A percentile compares a stretch with the other conserved stretches of the same genome.
Evolutionary conservation across 768 basidiomycete species (phyloP).

Genomic region (Agaricus subrufescens): DNA sequence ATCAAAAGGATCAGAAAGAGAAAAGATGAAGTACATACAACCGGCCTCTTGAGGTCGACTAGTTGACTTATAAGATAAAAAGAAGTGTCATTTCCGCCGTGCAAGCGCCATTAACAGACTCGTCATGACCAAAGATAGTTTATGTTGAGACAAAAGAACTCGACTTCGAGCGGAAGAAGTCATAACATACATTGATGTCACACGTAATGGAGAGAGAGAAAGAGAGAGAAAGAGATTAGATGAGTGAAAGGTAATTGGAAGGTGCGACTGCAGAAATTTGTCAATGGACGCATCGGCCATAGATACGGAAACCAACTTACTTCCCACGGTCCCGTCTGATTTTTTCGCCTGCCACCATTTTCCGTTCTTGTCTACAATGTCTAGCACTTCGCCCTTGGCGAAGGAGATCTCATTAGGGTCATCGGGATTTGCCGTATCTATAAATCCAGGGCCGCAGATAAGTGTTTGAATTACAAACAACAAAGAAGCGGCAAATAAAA

Average conservation of each 20-base stretch:
- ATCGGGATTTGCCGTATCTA: constrained; percentile 91
- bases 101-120: neutral
- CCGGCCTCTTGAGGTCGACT: neutral
- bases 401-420: constrained; percentile 98
- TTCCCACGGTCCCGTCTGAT: constrained; percentile 69
- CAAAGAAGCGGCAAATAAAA: constrained; percentile 13
- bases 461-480: constrained; percentile 10
- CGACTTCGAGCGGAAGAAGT: neutral
- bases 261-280: constrained; percentile 56
- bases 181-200: neutral
- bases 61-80: neutral
- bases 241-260: constrained; percentile 81
- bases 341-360: constrained; percentile 93
- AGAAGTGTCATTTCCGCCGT: neutral
- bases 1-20: neutral
- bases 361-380: constrained; percentile 88
- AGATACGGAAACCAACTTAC: constrained; percentile 40
- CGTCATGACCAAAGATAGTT: constrained; percentile 1
- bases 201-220: neutral
- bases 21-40: constrained; percentile 1
- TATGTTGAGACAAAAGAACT: neutral
- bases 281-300: constrained; percentile 11
- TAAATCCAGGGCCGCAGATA: neutral
- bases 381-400: constrained; percentile 85
- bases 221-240: constrained; percentile 33